Conservation (phyloP, 2,329 filamentous ascomycete genomes). For the Metarhizium anisopliae region DNA sequence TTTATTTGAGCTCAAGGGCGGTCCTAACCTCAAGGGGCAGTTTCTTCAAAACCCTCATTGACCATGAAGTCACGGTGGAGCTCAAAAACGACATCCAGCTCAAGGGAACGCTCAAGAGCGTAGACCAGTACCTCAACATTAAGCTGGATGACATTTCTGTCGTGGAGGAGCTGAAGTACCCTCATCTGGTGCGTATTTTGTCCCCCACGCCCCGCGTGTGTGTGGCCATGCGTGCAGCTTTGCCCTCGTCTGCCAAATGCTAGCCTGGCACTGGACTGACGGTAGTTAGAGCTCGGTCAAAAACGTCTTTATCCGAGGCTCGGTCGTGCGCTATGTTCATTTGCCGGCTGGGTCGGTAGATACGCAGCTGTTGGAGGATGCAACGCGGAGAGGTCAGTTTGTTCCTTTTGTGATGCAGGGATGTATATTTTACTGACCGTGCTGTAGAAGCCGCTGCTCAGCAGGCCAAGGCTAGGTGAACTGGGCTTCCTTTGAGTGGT, state of each 20-base stretch:
- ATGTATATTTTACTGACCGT: background rate
- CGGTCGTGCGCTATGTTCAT: conserved; percentile 88
- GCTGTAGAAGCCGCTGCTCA: conserved; percentile 46
- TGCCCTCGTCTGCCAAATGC: too few species aligned
- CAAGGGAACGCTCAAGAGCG: conserved; percentile 88
- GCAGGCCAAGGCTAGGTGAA: conserved; percentile 46
- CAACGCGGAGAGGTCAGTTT: conserved; percentile 68
- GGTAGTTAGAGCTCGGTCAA: conserved; percentile 62
- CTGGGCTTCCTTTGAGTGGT: background rate
- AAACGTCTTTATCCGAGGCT: conserved; percentile 92
- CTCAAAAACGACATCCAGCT: conserved; percentile 99
- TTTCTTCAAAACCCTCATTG: conserved; percentile 98
- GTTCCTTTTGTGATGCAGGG: background rate
- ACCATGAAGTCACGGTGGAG: conserved; percentile 94
- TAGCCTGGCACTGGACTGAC: background rate
- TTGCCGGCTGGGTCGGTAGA: conserved; percentile 76
- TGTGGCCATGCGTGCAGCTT: background rate
- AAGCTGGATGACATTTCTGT: conserved; percentile 95
- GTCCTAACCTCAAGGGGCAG: conserved; percentile 30
- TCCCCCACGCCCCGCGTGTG: background rate
- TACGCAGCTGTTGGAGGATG: conserved; percentile 80
- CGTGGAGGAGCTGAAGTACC: conserved; percentile 88
- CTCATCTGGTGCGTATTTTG: conserved; percentile 61
- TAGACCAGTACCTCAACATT: conserved; percentile 98
- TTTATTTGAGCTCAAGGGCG: background rate